phyloP scores from a whole-genome alignment of 2,329 filamentous ascomycete genomes.

The Aspergillus neoniger region DNA sequence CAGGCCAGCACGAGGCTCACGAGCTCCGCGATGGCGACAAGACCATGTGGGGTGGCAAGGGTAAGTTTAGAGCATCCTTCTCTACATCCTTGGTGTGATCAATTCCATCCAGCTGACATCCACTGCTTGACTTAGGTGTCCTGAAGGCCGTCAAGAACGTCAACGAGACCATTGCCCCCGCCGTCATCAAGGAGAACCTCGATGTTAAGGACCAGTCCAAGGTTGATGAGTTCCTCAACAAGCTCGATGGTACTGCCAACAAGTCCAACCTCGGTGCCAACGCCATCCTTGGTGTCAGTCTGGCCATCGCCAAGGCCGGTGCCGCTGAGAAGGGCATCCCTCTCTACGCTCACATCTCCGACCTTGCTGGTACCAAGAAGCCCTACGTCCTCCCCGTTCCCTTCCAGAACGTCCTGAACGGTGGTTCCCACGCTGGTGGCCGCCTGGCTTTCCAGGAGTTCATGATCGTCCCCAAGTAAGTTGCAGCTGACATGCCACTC shows the following conservation, averaged over 20 bases:
- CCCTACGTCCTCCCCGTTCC: conserved; percentile 86
- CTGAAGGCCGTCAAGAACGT: conserved; percentile 84
- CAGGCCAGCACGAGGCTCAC: conserved; percentile 85
- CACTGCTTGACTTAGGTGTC: conserved; percentile 52
- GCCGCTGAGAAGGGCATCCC: conserved; percentile 86
- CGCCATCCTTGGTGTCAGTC: conserved; percentile 80
- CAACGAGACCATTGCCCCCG: conserved; percentile 77
- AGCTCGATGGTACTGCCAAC: conserved; percentile 81
- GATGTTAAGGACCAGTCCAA: conserved; percentile 85
- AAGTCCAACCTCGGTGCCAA: conserved; percentile 88
- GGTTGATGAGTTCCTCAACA: conserved; percentile 81
- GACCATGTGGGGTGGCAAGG: conserved; percentile 82
- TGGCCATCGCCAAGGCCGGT: conserved; percentile 85
- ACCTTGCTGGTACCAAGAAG: conserved; percentile 87
- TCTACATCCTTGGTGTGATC: background rate
- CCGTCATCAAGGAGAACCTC: conserved; percentile 77
- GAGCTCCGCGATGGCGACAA: conserved; percentile 91
- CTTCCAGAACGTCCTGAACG: conserved; percentile 93
- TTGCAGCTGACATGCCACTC: conserved; percentile 18
- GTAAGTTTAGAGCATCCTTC: conserved; percentile 44
- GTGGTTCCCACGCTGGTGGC: conserved; percentile 95
- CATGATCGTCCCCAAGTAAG: conserved; percentile 85
- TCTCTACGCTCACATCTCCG: conserved; percentile 84
- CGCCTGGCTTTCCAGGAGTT: conserved; percentile 94
- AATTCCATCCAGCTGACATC: conserved; percentile 8